Evolutionary conservation across 257 asterid genomes (phyloP).

Genomic region (Petunia axillaris): DNA sequence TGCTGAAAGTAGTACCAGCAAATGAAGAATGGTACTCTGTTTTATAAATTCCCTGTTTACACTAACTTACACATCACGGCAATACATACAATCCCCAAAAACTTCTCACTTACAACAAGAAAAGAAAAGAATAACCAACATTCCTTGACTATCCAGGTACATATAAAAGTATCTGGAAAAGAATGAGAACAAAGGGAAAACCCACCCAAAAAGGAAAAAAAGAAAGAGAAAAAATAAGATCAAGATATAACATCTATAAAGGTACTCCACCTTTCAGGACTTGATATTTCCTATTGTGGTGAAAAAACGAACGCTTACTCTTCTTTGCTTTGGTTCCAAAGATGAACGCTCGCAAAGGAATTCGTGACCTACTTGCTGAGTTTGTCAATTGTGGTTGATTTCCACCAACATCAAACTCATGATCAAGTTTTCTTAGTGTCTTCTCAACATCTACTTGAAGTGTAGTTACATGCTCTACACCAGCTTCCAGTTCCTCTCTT

Average conservation of each 20-base stretch:
- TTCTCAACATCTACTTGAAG: slow-evolving; percentile 69
- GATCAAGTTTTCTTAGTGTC: slow-evolving; percentile 56
- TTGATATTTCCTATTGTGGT: slow-evolving; percentile 58
- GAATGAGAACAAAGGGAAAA: slow-evolving; percentile 24
- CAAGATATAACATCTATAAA: slow-evolving; percentile 30
- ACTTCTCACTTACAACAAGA: slow-evolving; percentile 1
- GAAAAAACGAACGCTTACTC: slow-evolving; percentile 70
- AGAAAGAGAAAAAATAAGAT: slow-evolving; percentile 26
- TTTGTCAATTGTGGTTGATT: slow-evolving; percentile 60
- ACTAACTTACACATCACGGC: slow-evolving; percentile 16
- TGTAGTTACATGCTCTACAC: slow-evolving; percentile 57
- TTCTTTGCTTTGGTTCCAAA: slow-evolving; percentile 76
- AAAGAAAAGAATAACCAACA: background rate
- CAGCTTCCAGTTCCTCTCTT: slow-evolving; percentile 71
- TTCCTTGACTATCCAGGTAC: slow-evolving; percentile 11
- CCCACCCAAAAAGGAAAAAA: background rate
- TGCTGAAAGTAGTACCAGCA: background rate
- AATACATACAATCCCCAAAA: slow-evolving; percentile 2
- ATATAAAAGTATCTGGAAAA: background rate
- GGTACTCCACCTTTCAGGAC: slow-evolving; percentile 56
- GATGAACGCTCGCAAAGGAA: slow-evolving; percentile 71
- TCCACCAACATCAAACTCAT: slow-evolving; percentile 62
- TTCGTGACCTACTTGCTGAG: slow-evolving; percentile 43
- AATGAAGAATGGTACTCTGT: slow-evolving; percentile 23
- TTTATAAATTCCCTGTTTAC: slow-evolving; percentile 9